Evolutionary conservation across 2,329 filamentous ascomycete species (phyloP).

Genomic region (Dactylellina parvicollis): DNA sequence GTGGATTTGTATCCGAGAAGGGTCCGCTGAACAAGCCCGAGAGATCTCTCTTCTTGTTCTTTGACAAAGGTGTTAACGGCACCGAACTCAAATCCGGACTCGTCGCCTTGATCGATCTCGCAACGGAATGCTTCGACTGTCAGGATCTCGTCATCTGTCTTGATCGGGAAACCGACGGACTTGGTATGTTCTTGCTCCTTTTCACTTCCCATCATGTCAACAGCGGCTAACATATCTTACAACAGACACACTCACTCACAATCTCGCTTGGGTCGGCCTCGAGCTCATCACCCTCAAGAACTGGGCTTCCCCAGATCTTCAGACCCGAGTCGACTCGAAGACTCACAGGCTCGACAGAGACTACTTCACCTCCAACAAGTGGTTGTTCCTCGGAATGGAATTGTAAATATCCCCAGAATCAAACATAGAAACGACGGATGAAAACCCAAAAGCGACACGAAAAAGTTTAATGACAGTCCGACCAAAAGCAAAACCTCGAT

Average conservation of each 20-base stretch:
- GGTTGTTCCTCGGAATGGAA: conserved; percentile 91
- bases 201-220: not conserved
- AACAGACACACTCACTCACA: conserved; percentile 72
- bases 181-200: conserved; percentile 55
- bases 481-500: conserved; percentile 39
- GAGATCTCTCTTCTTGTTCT: conserved; percentile 86
- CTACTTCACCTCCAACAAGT: conserved; percentile 77
- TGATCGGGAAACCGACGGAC: conserved; percentile 74
- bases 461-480: conserved; percentile 43
- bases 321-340: conserved; percentile 34
- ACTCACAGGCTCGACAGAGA: conserved; percentile 58
- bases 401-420: conserved; percentile 65
- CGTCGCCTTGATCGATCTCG: conserved; percentile 89
- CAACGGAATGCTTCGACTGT: conserved; percentile 79
- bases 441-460: conserved; percentile 20
- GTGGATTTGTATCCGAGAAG: conserved; percentile 78
- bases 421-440: conserved; percentile 50
- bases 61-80: conserved; percentile 68
- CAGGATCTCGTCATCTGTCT: conserved; percentile 81
- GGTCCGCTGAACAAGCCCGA: conserved; percentile 63
- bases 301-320: conserved; percentile 70
- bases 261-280: conserved; percentile 93
- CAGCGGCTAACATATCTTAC: conserved; percentile 21
- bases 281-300: conserved; percentile 80
- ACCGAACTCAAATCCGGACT: conserved; percentile 67